These are phyloP conservation scores for Metschnikowia borealis DNA, from an alignment of 805 yeast species.

Conservation along the genomic window DNA sequence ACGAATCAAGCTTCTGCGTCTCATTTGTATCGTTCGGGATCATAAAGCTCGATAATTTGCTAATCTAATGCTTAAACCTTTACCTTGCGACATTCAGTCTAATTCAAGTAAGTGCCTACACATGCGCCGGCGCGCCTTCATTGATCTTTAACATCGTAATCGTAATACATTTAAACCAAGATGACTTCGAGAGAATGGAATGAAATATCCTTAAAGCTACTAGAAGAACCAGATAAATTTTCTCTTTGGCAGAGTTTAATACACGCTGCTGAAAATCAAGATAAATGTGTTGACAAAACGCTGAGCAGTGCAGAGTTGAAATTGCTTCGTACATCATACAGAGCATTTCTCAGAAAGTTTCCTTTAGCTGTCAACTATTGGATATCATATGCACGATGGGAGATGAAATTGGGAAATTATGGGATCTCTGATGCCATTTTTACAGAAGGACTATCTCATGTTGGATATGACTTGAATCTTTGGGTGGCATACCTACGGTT, in stretches of 20 bases:
- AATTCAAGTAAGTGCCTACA: not conserved
- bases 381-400: conserved; percentile 51
- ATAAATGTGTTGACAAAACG: conserved; percentile 30
- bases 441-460: conserved; percentile 22
- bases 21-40: conserved; percentile 43
- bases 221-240: conserved; percentile 33
- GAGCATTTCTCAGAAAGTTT: conserved; percentile 41
- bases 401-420: conserved; percentile 43
- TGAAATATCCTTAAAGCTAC: conserved; percentile 25
- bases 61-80: not conserved
- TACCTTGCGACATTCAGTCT: not conserved
- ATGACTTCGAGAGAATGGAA: conserved; percentile 9
- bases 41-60: not conserved
- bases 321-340: conserved; percentile 37
- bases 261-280: conserved; percentile 26
- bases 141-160: not conserved
- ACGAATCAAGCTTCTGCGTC: conserved; percentile 78
- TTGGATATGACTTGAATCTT: conserved; percentile 44
- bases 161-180: not conserved
- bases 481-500: conserved; percentile 51
- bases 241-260: conserved; percentile 37
- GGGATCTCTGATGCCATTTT: conserved; percentile 29
- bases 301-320: conserved; percentile 27
- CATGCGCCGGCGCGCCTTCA: not conserved
- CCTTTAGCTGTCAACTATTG: conserved; percentile 55